These are phyloP conservation scores for Aegle marmelos DNA, from an alignment of 345 rosid genomes.

Conservation along the genomic window DNA sequence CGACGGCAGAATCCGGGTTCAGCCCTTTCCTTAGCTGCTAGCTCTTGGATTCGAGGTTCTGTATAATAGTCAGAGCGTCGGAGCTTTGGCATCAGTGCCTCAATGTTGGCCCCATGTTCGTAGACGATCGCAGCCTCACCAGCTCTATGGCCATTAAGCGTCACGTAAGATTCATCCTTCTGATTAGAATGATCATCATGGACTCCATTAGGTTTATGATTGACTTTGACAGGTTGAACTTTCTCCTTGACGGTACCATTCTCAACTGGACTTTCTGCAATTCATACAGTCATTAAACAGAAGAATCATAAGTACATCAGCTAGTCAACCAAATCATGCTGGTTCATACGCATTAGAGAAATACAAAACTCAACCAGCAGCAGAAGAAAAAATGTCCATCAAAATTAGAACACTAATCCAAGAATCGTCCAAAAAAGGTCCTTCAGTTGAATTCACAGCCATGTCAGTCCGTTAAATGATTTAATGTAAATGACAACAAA, in stretches of 20 bases:
- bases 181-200: conserved; percentile 40
- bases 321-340: not conserved
- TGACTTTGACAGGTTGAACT: conserved; percentile 32
- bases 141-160: conserved; percentile 63
- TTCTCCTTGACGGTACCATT: conserved; percentile 36
- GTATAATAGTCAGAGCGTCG: conserved; percentile 78
- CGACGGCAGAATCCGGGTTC: conserved; percentile 71
- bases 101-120: conserved; percentile 81
- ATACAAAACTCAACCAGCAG: not conserved
- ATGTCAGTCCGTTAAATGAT: not conserved
- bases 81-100: conserved; percentile 93
- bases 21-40: conserved; percentile 87
- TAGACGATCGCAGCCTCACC: conserved; percentile 80
- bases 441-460: not conserved
- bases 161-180: conserved; percentile 51
- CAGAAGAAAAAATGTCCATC: not conserved
- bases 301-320: not conserved
- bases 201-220: conserved; percentile 50
- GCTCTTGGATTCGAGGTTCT: conserved; percentile 86
- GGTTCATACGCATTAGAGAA: not conserved
- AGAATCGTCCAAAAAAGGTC: not conserved
- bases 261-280: conserved; percentile 47
- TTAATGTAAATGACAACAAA: not conserved
- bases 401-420: not conserved
- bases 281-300: not conserved